Base-by-base conservation (phyloP, 805 yeast species). In the Candida corydali region DNA sequence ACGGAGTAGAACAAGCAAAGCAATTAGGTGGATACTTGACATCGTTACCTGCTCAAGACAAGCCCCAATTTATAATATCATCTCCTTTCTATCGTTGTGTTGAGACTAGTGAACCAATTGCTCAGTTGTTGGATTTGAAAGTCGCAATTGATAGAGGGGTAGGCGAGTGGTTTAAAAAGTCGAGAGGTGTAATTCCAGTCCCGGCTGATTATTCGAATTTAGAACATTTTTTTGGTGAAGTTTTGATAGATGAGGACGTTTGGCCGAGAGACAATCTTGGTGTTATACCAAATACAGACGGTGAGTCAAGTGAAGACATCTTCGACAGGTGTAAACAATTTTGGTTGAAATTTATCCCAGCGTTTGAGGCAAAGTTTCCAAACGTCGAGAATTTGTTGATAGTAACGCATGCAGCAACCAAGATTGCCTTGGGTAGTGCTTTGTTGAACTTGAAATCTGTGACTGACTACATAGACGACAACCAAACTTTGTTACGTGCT, bases 391-490 rank as follows among this genome's bases (percentile, higher is more conserved):
- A 78, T 0, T 65, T 93, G 6, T 50, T 93, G 16, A 62, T 91
- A n/a, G 80, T 86, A 18, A 80, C 95, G 3, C 98, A 93, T 61
- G 98, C 98, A 1, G 97, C 98, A 3, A 75, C 94, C 4, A 86
- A 87, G 56, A 86, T 88, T 42, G 89, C 94, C 0, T 63, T 91
- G 12, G 96, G 96, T 3, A 76, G 86, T 77, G 73, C 84, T 1
- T 63, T 91, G 11, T 52, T 83, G 50, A 78, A 78, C 0, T 73
- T 71, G 38, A 36, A 53, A 0, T 63, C 66, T 27, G 76, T 76
- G 15, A 69, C 75, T 29, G 85, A 78, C 18, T 59, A 69, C 17
- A 50, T 83, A 27, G 77, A 69, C 17, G 62, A 61, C 2, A 63
- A 69, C 8, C 40, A 47, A 17, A 59, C 63, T 2, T 46, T 61